Conservation (phyloP, 2,329 filamentous ascomycete genomes). For the Trichophyton equinum region DNA sequence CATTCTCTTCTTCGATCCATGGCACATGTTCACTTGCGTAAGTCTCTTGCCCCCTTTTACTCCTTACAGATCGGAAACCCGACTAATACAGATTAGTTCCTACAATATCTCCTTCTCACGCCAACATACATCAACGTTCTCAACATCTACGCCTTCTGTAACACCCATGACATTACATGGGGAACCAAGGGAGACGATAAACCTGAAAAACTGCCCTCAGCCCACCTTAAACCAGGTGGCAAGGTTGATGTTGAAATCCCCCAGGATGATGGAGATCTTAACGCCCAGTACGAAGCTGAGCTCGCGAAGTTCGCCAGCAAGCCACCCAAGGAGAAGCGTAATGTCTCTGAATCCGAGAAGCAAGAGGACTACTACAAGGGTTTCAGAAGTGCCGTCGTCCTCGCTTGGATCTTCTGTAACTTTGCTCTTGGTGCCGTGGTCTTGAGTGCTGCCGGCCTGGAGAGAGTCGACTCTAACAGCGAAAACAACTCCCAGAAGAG, state of each 20-base stretch:
- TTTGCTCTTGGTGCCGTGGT: slow-evolving; percentile 79
- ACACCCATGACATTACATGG: slow-evolving; percentile 96
- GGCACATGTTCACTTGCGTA: slow-evolving; percentile 90
- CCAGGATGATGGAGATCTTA: slow-evolving; percentile 86
- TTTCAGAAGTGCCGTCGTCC: slow-evolving; percentile 79
- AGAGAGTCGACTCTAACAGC: slow-evolving; percentile 45
- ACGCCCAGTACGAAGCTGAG: slow-evolving; percentile 87
- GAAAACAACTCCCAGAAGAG: slow-evolving; percentile 41
- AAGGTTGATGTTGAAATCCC: slow-evolving; percentile 82
- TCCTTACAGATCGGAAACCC: neutral
- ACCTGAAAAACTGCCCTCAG: slow-evolving; percentile 74
- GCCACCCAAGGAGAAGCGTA: slow-evolving; percentile 51
- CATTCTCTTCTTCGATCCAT: slow-evolving; percentile 91
- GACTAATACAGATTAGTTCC: slow-evolving; percentile 41
- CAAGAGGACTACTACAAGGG: slow-evolving; percentile 98
- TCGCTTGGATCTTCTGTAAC: slow-evolving; percentile 95
- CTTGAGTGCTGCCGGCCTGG: slow-evolving; percentile 69
- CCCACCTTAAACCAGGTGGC: slow-evolving; percentile 81
- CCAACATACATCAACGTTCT: slow-evolving; percentile 97
- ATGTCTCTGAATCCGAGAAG: slow-evolving; percentile 50
- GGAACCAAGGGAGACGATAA: slow-evolving; percentile 98
- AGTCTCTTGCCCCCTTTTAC: slow-evolving; percentile 16
- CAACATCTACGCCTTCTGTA: slow-evolving; percentile 98
- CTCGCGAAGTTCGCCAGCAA: slow-evolving; percentile 62
- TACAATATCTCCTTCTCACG: slow-evolving; percentile 88